A percentile compares a stretch with the other conserved stretches of the same genome.
These are phyloP conservation scores for Cladosporium sp. DNA, from an alignment of 2,329 filamentous ascomycete genomes.

Conservation along the genomic window DNA sequence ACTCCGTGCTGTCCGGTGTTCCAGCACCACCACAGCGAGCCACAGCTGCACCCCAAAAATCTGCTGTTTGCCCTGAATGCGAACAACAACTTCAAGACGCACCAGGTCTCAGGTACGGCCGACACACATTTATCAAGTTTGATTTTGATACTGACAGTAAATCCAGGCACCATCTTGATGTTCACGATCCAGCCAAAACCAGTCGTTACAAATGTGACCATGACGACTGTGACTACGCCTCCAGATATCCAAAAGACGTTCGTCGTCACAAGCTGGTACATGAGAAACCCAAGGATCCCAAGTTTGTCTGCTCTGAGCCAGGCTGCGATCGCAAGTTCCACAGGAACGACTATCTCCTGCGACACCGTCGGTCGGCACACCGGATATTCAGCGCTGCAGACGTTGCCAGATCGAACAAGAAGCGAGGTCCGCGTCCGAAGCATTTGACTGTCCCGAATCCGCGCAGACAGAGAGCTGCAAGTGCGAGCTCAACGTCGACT, in stretches of 20 bases:
- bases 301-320: background rate
- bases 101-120: background rate
- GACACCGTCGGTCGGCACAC: background rate
- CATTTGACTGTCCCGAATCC: too few species aligned
- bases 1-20: background rate
- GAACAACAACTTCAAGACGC: background rate
- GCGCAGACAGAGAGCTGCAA: too few species aligned
- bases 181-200: background rate
- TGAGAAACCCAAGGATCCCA: too few species aligned
- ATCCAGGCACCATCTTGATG: background rate
- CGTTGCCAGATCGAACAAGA: too few species aligned
- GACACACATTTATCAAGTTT: too few species aligned
- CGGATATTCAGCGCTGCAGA: background rate
- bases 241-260: background rate
- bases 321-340: background rate
- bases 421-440: too few species aligned
- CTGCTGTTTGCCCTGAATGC: background rate
- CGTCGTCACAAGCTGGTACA: background rate
- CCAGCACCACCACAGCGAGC: too few species aligned
- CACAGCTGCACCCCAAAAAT: background rate
- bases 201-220: background rate
- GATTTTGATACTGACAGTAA: background rate
- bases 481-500: too few species aligned
- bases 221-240: background rate
- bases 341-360: background rate